Base-by-base conservation (phyloP, 805 yeast genomes). In the Lachancea nothofagi region DNA sequence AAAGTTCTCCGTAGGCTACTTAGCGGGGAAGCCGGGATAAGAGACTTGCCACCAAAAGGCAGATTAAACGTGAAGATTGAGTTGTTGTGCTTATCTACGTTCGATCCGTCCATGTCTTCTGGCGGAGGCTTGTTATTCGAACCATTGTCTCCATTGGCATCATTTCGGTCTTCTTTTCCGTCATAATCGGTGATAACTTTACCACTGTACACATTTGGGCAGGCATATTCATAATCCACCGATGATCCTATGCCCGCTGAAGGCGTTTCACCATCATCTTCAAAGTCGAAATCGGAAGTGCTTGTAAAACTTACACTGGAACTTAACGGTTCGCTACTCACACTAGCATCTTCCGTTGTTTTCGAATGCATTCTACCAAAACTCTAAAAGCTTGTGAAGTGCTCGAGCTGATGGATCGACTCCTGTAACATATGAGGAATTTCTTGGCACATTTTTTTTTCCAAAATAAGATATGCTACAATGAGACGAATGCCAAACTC, bases 41-140 rank as follows among this genome's bases (percentile, higher is more conserved):
- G 35, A 55, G 53, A 28, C 8, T 53, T 57, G 1, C 63, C 64
- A 18, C 70, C 69, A 35, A 65, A 59, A 1, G 72, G 71, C n/a
- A 67, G 47, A 6, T 60, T 47, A 44, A 66, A 61, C 4, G 69
- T 50, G 47, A 66, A 64, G 29, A 64, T 53, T 48, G 61, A 61
- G 36, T 61, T 63, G 50, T 43, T 32, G 49, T 36, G 38, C 19
- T 42, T 43, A 29, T 26, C 33, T 23, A 41, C 33, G 46, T 51
- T 13, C 29, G 51, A 23, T 41, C 47, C 20, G 15, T 34, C 36
- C 25, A 36, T 15, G 32, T 23, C 26, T 21, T 29, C 36, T 5
- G 41, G 33, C 12, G 29, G 36, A 23, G 28, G 29, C 24, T 38
- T 33, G 7, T 36, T 32, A 21, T 17, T 18, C 25, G 33, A 25